phyloP scores from a whole-genome alignment of 75 land plant species.

The Gnetum montanum region DNA sequence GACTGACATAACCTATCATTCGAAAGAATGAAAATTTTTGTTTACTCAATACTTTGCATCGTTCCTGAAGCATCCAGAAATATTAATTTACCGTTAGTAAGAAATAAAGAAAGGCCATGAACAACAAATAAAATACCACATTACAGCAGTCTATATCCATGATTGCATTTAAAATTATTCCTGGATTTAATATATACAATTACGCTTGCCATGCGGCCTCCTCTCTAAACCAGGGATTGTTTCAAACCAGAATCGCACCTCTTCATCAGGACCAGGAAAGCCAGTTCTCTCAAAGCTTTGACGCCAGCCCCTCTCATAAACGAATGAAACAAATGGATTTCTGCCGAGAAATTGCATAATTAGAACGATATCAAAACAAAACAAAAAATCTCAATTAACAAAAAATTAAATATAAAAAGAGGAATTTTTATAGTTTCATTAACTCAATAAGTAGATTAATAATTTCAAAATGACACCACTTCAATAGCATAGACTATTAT shows the following conservation, averaged over 20 bases:
- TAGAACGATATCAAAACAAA: neutral
- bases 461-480: neutral
- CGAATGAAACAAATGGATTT: slow-evolving; percentile 86
- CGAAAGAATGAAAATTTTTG: too few species aligned
- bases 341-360: slow-evolving; percentile 17
- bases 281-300: slow-evolving; percentile 77
- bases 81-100: too few species aligned
- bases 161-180: too few species aligned
- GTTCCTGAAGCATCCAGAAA: too few species aligned
- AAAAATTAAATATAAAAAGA: neutral
- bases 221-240: slow-evolving; percentile 42
- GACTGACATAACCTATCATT: too few species aligned
- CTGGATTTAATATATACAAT: too few species aligned
- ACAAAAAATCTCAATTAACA: slow-evolving; percentile 2
- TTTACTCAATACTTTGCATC: too few species aligned
- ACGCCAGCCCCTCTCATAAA: slow-evolving; percentile 98
- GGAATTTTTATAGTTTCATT: slow-evolving; percentile 1
- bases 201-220: slow-evolving; percentile 51
- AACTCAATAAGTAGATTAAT: neutral
- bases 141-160: too few species aligned
- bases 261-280: slow-evolving; percentile 96
- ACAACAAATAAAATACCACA: too few species aligned
- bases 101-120: too few species aligned
- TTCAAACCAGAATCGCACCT: slow-evolving; percentile 72
- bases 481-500: too few species aligned